A percentile compares a stretch with the other conserved stretches of the same genome.
These are phyloP conservation scores for Blastobotrys robertii DNA, from an alignment of 805 yeast genomes.

Conservation along the genomic window DNA sequence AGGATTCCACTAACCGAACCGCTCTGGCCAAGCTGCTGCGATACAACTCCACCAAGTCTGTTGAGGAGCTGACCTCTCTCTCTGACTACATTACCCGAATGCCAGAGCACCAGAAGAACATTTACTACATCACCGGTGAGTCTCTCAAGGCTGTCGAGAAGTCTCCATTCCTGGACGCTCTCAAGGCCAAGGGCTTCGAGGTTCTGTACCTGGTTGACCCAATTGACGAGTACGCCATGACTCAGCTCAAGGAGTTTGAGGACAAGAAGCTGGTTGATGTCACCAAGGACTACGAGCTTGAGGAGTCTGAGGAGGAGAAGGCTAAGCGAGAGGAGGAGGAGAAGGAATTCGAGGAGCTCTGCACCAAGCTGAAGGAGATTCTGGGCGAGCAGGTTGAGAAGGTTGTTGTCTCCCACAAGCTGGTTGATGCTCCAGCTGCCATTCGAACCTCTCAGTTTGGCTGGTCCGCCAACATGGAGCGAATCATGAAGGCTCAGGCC, in stretches of 20 bases:
- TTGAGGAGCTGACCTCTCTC: conserved; percentile 89
- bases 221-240: conserved; percentile 98
- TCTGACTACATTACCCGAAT: conserved; percentile 97
- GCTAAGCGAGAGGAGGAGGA: conserved; percentile 84
- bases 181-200: conserved; percentile 97
- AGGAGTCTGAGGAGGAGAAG: conserved; percentile 97
- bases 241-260: conserved; percentile 98
- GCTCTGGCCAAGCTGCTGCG: conserved; percentile 94
- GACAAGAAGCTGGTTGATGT: conserved; percentile 98
- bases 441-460: conserved; percentile 99
- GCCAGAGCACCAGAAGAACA: conserved; percentile 99
- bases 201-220: conserved; percentile 97
- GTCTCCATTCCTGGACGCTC: conserved; percentile 98
- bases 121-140: conserved; percentile 99
- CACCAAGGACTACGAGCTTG: conserved; percentile 96
- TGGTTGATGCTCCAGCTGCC: conserved; percentile 98
- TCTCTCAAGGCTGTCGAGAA: conserved; percentile 94
- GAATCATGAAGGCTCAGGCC: conserved; percentile 99
- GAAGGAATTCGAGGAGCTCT: conserved; percentile 84
- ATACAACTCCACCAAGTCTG: conserved; percentile 92
- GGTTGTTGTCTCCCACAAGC: conserved; percentile 95
- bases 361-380: conserved; percentile 92
- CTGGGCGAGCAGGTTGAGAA: conserved; percentile 98
- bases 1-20: conserved; percentile 94
- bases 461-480: conserved; percentile 99